Evolutionary conservation across 2,329 filamentous ascomycete genomes (phyloP), one percentile per base, ranked within the genome.

Genomic region (Stagonosporopsis cucurbitacearum): DNA sequence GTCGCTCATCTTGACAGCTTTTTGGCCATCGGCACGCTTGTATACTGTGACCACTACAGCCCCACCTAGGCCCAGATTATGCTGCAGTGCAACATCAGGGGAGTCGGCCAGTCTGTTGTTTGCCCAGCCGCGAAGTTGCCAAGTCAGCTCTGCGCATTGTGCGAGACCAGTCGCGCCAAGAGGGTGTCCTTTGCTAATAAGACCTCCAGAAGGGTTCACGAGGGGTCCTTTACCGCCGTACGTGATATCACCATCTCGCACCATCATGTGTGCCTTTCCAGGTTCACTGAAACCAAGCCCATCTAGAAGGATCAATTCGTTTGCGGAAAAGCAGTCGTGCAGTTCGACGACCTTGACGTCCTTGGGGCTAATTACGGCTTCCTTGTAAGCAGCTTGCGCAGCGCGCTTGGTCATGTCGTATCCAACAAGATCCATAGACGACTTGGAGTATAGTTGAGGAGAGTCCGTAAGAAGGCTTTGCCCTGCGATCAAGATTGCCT

Each of bases 291-390:
- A 84, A 1, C 91, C 92, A 2, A 98, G 82, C 0, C 91, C 91
- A 73, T 97, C 93, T 35, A 98, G 86, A 0, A 87, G 86, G 50
- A 95, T 84, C 86, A 97, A 89, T 81, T 97, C 91, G 73, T 98
- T 98, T 19, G 93, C 88, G 13, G 89, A 93, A 83, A 98, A 98
- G 80, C 94, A 98, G 79, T 98, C 94, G 77, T 98, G 94, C 57
- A 98, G 80, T 79, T 98, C 94, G 67, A 91, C 91, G 13, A 98
- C 89, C 70, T 89, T 88, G 58, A 94, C 83, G 67, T 96, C 90
- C 37, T 80, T 78, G 0, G 89, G 79, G 6, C 78, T 80, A 2
- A 87, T 83, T 30, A 84, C 83, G 0, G 92, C 92, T 78, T 98
- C 90, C 41, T 80, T 81, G 65, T 89, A 79, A 17, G 94, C 94